Evolutionary conservation across 257 asterid genomes (phyloP), one percentile per base, ranked within the genome.

Genomic region (Capsicum pubescens): DNA sequence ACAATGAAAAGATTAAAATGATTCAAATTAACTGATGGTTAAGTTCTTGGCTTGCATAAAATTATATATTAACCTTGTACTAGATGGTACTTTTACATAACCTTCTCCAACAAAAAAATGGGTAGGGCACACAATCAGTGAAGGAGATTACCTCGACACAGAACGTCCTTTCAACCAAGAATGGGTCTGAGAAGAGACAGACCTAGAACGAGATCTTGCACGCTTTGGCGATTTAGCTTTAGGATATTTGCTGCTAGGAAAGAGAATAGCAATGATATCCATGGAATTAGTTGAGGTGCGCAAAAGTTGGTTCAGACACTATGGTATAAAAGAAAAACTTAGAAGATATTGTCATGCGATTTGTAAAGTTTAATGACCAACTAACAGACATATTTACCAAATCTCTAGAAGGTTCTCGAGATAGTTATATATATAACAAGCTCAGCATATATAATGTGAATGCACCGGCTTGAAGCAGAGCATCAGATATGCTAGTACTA

Each of bases 211-310:
- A 66, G 98, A 94, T 87, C 93, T 93, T 82, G 95, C 88, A 69
- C 93, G 98, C 82, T 91, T 93, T 19, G 95, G 86, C n/a, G 92
- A 69, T 88, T 97, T 97, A 4, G 92, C 91, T 89, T 91, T 93
- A 52, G 99, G 99, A 66, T 99, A 97, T 85, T 93, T 95, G 93
- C 99, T 97, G 96, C 91, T 88, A 60, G 72, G 52, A 44, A 36
- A 77, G 48, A 77, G 63, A 54, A 35, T 9, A 77, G 59, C 81
- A 77, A 26, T 54, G 61, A 77, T 26, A 26, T 26, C 57, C 57
- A 3, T 54, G 57, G 57, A 54, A 54, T 54, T 54, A 54, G 57
- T 39, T 39, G 44, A 39, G 44, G 44, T 39, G 44, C 44, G 5
- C 16, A 4, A 14, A 11, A 54, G 57, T 5, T 54, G 15, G 15